A percentile compares a stretch with the other conserved stretches of the same genome.
These are phyloP conservation scores for Botryotinia convoluta DNA, from an alignment of 2,329 filamentous ascomycete species.

Conservation along the genomic window DNA sequence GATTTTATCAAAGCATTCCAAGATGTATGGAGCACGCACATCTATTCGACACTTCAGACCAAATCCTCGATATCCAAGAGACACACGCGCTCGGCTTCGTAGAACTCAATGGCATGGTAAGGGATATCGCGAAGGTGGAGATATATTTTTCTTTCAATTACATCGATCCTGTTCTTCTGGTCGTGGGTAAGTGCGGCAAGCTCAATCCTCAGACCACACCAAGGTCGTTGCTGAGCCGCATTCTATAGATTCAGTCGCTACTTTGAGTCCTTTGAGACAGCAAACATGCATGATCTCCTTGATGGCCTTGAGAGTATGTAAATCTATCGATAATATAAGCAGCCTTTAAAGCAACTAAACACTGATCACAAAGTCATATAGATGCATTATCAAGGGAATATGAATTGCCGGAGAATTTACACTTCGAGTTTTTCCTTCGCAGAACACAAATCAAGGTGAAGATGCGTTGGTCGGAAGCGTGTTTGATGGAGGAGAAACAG, in stretches of 20 bases:
- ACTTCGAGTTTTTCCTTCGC: background rate
- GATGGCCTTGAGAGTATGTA: background rate
- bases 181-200: background rate
- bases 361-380: background rate
- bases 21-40: background rate
- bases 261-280: background rate
- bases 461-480: background rate
- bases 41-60: background rate
- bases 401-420: background rate
- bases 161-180: background rate
- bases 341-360: background rate
- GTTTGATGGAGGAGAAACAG: background rate
- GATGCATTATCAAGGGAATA: background rate
- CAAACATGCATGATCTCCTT: background rate
- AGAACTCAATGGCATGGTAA: background rate
- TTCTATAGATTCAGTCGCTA: background rate
- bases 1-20: background rate
- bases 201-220: fast-evolving
- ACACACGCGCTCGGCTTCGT: background rate
- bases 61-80: background rate
- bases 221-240: too few relatives aligned
- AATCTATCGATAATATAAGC: too few relatives aligned
- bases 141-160: background rate
- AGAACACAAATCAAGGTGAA: background rate
- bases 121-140: background rate